Base-by-base conservation (phyloP, 139 green algal genomes). In the Limnomonas spitsbergensis region DNA sequence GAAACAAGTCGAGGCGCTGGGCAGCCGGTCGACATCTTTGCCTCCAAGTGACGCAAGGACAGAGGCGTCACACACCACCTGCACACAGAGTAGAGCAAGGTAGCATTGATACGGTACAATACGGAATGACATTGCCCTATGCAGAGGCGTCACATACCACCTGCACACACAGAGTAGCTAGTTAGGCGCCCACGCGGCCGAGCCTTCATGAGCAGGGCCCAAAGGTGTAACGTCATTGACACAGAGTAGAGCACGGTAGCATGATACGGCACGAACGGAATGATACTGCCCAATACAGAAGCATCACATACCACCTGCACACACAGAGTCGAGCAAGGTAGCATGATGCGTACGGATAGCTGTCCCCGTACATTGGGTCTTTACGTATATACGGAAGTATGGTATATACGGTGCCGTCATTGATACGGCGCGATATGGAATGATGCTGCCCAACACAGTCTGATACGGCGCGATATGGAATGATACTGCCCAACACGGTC, bases 1-100 rank as follows among this genome's bases (percentile, higher is more conserved):
- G 83, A 81, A 90, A 82, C 91, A 95, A 14, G 94, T 98, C 56
- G 89, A 92, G 32, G 95, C 91, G 7, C 90, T 93, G n/a, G 95
- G 95, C 72, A 99, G 90, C 1, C 94, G 87, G 38, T 97, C 91
- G 34, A 97, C 88, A 72, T 97, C 92, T 24, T 80, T 82, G 24
- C 86, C 89, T 0, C 82, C 88, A 0, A 93, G 35, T 0, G 66
- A 24, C 0, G 88, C 91, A 53, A 94, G 73, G 26, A 87, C 32
- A 0, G 88, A 88, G 20, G 88, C 87, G 2, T 86, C 80, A 70
- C 88, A 94, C 34, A 88, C 83, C 70, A 94, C 91, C 89, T 93
- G 84, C 2, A 42, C 56, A 69, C 27, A 54, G 42, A 9, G 6
- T 6, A 54, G 42, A 54, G 42, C 42, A 54, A 9, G 66, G 32